These are phyloP conservation scores for Fusarium subglutinans DNA, from an alignment of 2,329 filamentous ascomycete species.

Conservation along the genomic window DNA sequence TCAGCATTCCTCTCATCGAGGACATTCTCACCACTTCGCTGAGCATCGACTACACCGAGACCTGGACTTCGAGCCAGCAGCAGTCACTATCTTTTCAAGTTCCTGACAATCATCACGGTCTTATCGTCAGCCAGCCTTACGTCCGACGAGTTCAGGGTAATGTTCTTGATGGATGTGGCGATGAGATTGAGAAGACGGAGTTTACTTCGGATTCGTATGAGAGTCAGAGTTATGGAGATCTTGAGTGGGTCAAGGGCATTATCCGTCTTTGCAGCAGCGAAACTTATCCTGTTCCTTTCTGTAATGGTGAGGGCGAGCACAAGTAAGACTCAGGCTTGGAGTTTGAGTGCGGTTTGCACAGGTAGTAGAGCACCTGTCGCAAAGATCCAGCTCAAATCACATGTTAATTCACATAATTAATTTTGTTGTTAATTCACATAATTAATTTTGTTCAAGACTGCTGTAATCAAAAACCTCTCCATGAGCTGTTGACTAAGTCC, in stretches of 20 bases:
- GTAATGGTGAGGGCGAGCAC: slow-evolving; percentile 31
- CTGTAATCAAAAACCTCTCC: fast-evolving
- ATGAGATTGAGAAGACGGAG: slow-evolving; percentile 6
- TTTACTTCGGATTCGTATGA: slow-evolving; percentile 30
- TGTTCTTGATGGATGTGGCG: slow-evolving; percentile 27
- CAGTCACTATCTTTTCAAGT: slow-evolving; percentile 30
- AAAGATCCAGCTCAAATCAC: fast-evolving
- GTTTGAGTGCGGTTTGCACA: fast-evolving
- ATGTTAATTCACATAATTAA: neutral
- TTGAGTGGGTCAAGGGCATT: slow-evolving; percentile 38
- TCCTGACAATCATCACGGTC: slow-evolving; percentile 23
- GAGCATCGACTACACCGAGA: slow-evolving; percentile 20
- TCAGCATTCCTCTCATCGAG: slow-evolving; percentile 1
- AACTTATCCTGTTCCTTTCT: slow-evolving; percentile 35
- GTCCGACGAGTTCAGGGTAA: slow-evolving; percentile 31
- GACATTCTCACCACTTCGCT: slow-evolving; percentile 10
- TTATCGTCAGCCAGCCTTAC: slow-evolving; percentile 40
- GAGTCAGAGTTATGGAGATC: slow-evolving; percentile 26
- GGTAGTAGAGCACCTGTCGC: fast-evolving
- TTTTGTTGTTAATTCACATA: neutral
- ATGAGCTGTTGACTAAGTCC: too few species aligned
- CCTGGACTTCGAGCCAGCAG: slow-evolving; percentile 25
- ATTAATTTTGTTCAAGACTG: neutral
- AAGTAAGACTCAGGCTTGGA: neutral
- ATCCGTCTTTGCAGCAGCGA: slow-evolving; percentile 36